Base-by-base conservation (phyloP, 1,284 basidiomycete genomes). In the Rhodotorula sp. region DNA sequence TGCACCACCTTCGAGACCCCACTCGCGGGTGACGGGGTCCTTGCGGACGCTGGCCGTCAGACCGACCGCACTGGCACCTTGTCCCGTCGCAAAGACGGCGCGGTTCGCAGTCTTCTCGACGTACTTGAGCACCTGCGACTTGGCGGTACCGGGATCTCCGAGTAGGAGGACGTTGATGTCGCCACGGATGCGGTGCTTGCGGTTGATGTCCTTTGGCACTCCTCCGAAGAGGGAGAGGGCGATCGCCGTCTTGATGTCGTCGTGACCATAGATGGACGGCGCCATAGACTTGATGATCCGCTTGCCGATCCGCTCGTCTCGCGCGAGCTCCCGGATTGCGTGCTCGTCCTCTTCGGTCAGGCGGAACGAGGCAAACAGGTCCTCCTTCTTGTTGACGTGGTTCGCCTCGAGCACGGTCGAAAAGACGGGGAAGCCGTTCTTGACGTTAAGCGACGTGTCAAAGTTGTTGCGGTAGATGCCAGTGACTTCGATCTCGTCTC, bases 391-490 rank as follows among this genome's bases (percentile, higher is more conserved):
- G 84, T 95, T 95, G 82, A 97, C 86, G 79, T 97, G 92, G 81
- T 99, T 99, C 23, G 96, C 96, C 81, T 99, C 96, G 73, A 99
- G 90, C 68, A 99, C 87, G 10, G 96, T 99, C 5, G 94, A 95
- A 84, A 99, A 99, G 56, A 99, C 97, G 0, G 96, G 96, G 85
- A 99, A 99, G 34, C 96, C 97, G 78, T 99, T 98, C 85, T 98
- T 99, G 60, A 93, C 90, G 83, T 99, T 99, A 78, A 99, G 87
- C 2, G 94, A 91, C 7, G 95, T 95, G 80, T 99, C 96, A 78
- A 98, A 99, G 82, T 99, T 99, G 84, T 99, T 99, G 77, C 95
- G 88, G 82, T 99, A 99, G 77, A 98, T 89, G 70, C 96, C 96
- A 10, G 96, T 99, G 29, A 97, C 89, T 85, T 97, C 94, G 74